Conservation (phyloP, 208 protist species). For the Crithidia brevicula region DNA sequence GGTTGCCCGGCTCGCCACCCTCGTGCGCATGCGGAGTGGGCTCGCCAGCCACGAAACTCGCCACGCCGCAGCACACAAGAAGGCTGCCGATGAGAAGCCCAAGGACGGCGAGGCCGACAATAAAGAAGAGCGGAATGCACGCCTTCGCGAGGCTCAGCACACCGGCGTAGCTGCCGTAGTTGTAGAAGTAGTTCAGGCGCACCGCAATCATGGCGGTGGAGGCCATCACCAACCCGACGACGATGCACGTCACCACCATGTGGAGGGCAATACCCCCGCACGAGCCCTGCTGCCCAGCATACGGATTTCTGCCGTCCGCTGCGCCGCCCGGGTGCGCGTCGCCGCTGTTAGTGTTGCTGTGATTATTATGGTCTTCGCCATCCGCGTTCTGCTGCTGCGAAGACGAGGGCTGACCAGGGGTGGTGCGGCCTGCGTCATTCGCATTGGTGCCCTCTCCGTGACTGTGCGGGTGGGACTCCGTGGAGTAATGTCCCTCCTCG, state of each 20-base stretch:
- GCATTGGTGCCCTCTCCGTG: background rate
- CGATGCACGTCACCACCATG: constrained; percentile 20
- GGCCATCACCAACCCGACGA: constrained; percentile 43
- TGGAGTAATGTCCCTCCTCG: constrained; percentile 2
- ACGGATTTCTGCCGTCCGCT: constrained; percentile 2
- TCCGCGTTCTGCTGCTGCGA: background rate
- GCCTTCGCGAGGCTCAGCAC: constrained; percentile 37
- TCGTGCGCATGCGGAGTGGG: background rate
- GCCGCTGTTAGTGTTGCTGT: background rate
- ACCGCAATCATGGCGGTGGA: constrained; percentile 56
- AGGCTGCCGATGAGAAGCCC: constrained; percentile 17
- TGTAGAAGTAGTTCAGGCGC: constrained; percentile 59
- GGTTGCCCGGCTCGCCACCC: constrained; percentile 14
- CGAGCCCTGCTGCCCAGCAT: constrained; percentile 19
- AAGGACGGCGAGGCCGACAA: constrained; percentile 34
- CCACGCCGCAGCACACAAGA: constrained; percentile 32
- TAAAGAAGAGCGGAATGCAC: constrained; percentile 66
- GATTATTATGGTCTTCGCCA: background rate
- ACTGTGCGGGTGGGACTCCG: constrained; percentile 2
- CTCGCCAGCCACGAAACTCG: constrained; percentile 1
- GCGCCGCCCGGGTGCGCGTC: background rate
- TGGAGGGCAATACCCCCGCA: constrained; percentile 8
- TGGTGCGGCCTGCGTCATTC: too few species aligned
- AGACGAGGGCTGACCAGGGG: too few species aligned
- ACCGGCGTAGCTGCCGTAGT: constrained; percentile 31